Percentiles rank a stretch among this genome's conserved stretches.
These are phyloP conservation scores for Boletus reticulatus DNA, from an alignment of 768 basidiomycete genomes.

Conservation along the genomic window DNA sequence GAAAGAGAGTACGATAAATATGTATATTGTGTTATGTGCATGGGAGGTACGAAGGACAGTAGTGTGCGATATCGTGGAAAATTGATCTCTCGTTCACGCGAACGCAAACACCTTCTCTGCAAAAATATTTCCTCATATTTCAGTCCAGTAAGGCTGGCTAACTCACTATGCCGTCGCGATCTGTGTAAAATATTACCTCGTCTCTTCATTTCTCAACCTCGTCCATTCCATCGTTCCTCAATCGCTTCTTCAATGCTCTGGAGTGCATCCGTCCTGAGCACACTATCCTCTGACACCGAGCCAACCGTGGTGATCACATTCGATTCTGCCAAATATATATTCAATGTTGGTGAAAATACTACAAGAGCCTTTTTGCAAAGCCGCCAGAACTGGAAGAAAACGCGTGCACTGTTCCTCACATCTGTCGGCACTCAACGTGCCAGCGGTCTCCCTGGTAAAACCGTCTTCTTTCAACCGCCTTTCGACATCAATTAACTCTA, in stretches of 20 bases:
- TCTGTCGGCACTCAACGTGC: conserved; percentile 58
- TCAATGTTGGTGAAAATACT: conserved; percentile 85
- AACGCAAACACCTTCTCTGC: too few species aligned
- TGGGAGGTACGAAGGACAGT: too few species aligned
- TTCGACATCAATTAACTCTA: neutral
- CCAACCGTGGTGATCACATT: conserved; percentile 75
- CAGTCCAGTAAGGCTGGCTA: conserved; percentile 20
- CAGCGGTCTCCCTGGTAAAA: conserved; percentile 72
- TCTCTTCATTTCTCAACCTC: conserved; percentile 4
- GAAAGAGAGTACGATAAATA: too few species aligned
- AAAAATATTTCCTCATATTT: too few species aligned
- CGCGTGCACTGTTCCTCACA: conserved; percentile 72
- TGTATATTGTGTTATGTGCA: too few species aligned
- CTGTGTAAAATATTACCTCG: conserved; percentile 26
- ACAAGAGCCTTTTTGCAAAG: conserved; percentile 73
- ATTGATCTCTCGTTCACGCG: too few species aligned
- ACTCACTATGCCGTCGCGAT: conserved; percentile 25
- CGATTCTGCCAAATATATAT: conserved; percentile 78
- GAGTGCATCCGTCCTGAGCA: conserved; percentile 58
- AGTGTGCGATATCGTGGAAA: too few species aligned
- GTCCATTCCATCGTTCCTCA: conserved; percentile 18
- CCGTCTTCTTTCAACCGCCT: neutral
- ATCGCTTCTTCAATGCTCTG: conserved; percentile 46
- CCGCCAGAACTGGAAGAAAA: conserved; percentile 60
- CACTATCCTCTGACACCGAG: conserved; percentile 73